Evolutionary conservation across 805 yeast genomes (phyloP).

Genomic region (Zygosaccharomyces gambellarensis): DNA sequence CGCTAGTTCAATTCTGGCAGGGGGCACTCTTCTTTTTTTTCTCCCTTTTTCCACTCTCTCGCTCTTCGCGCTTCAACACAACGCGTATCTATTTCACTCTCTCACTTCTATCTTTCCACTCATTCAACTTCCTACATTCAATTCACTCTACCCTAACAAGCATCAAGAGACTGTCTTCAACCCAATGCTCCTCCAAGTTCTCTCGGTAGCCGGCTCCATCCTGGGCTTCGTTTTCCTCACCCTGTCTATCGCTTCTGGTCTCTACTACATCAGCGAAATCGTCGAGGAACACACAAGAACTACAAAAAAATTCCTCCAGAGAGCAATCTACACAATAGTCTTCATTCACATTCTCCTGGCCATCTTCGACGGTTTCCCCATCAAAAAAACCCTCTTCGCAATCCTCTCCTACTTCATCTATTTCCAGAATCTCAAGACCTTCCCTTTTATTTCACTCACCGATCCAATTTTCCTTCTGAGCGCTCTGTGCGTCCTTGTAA

Average conservation of each 20-base stretch:
- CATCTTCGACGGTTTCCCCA: slow-evolving; percentile 76
- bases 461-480: slow-evolving; percentile 67
- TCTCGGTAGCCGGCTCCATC: slow-evolving; percentile 57
- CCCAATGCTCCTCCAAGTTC: slow-evolving; percentile 51
- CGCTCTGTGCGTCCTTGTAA: slow-evolving; percentile 65
- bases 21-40: slow-evolving; percentile 44
- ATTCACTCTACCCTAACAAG: neutral
- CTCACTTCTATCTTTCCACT: neutral
- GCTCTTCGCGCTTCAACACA: no score
- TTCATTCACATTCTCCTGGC: slow-evolving; percentile 50
- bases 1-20: slow-evolving; percentile 92
- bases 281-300: slow-evolving; percentile 92
- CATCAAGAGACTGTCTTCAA: neutral
- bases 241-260: slow-evolving; percentile 78
- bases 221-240: slow-evolving; percentile 60
- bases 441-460: slow-evolving; percentile 76
- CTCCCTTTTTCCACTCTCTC: neutral
- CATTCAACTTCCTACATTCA: neutral
- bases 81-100: neutral
- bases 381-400: slow-evolving; percentile 60
- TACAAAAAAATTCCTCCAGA: slow-evolving; percentile 63
- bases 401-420: slow-evolving; percentile 68
- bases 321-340: slow-evolving; percentile 61
- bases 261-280: slow-evolving; percentile 84
- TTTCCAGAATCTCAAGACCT: slow-evolving; percentile 67